Evolutionary conservation across 768 basidiomycete genomes (phyloP).

Genomic region (Pisolithus tinctorius): DNA sequence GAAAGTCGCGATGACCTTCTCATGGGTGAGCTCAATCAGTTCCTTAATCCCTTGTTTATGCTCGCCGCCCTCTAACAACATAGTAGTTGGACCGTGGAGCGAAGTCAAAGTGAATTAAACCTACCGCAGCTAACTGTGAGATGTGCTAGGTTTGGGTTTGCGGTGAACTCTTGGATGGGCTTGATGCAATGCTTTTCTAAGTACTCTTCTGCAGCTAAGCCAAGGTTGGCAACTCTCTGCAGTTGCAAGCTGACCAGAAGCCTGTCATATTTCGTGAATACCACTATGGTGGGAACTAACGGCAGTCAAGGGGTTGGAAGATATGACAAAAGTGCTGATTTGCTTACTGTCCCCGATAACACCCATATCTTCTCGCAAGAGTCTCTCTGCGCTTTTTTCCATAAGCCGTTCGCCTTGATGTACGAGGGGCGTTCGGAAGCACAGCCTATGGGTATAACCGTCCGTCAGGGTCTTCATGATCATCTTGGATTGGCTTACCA

Average conservation of each 20-base stretch:
- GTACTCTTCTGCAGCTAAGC: background rate
- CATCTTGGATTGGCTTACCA: constrained; percentile 2
- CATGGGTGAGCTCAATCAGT: background rate
- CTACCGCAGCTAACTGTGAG: background rate
- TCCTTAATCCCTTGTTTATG: background rate
- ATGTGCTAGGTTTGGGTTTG: background rate
- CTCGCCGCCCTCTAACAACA: background rate
- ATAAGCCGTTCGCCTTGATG: background rate
- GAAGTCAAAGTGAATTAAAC: background rate
- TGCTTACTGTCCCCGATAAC: background rate
- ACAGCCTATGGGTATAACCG: background rate
- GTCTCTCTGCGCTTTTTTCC: background rate
- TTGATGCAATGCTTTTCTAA: background rate
- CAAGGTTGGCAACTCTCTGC: background rate
- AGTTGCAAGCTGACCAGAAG: background rate
- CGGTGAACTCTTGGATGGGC: background rate
- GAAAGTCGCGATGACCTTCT: background rate
- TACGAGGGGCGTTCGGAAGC: background rate
- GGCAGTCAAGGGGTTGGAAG: background rate
- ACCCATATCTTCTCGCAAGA: background rate
- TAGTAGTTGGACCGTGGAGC: background rate
- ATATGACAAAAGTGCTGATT: background rate
- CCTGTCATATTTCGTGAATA: background rate
- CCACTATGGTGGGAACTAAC: background rate
- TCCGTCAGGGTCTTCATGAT: background rate